These are phyloP conservation scores for Malassezia nana DNA, from an alignment of 1,284 basidiomycete genomes.

Conservation along the genomic window DNA sequence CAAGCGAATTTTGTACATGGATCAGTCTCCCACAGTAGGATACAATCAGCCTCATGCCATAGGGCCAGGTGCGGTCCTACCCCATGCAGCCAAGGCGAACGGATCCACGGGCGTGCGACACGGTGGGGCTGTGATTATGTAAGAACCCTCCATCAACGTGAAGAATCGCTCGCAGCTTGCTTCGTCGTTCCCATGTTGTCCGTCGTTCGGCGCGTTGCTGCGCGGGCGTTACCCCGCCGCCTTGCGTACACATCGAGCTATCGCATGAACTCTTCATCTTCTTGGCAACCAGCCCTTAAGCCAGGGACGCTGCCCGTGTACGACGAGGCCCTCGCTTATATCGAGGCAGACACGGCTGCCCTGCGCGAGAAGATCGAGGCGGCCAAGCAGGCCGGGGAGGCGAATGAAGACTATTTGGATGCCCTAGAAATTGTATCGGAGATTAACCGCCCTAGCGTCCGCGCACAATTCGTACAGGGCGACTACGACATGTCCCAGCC, in stretches of 20 bases:
- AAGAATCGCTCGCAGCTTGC: background rate
- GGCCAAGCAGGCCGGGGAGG: constrained; percentile 7
- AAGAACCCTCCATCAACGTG: background rate
- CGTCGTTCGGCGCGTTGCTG: background rate
- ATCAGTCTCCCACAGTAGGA: constrained; percentile 40
- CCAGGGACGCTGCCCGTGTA: constrained; percentile 66
- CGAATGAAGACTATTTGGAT: constrained; percentile 51
- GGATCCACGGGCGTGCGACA: background rate
- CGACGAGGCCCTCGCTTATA: constrained; percentile 65
- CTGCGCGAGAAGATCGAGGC: constrained; percentile 53
- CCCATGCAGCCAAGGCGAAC: background rate
- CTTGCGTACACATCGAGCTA: background rate
- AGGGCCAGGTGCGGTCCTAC: background rate
- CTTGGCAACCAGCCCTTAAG: constrained; percentile 53
- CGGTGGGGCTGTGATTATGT: background rate
- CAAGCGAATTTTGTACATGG: constrained; percentile 33
- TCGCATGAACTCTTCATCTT: constrained; percentile 4
- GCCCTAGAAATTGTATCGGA: constrained; percentile 60
- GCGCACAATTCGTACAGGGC: constrained; percentile 67
- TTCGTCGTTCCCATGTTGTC: background rate
- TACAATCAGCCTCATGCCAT: constrained; percentile 33
- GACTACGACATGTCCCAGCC: constrained; percentile 54
- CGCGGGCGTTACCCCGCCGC: background rate
- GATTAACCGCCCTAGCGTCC: constrained; percentile 65
- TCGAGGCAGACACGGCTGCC: constrained; percentile 52